Percentiles rank a stretch among this genome's conserved stretches.
Conservation (phyloP, 768 basidiomycete species). For the Coprinopsis marcescibilis region DNA sequence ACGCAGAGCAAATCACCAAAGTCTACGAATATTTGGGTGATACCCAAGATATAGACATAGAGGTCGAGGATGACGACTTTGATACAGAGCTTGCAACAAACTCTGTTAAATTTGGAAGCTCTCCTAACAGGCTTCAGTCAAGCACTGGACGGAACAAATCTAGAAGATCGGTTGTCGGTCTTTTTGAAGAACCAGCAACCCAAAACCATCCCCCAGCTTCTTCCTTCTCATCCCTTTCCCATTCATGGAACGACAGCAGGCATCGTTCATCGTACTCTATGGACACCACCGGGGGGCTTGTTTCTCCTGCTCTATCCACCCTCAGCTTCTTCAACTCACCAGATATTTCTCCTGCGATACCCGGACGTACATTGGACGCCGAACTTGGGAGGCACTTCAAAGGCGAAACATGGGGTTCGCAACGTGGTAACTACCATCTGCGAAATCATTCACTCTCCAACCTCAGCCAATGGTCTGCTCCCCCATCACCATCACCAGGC, state of each 20-base stretch:
- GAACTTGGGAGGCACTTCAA: constrained; percentile 44
- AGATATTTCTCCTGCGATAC: constrained; percentile 36
- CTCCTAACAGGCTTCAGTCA: constrained; percentile 19
- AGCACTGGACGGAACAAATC: constrained; percentile 9
- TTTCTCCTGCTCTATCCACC: constrained; percentile 24
- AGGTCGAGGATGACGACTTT: constrained; percentile 25
- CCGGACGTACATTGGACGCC: constrained; percentile 42
- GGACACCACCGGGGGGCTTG: constrained; percentile 21
- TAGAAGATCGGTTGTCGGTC: constrained; percentile 56
- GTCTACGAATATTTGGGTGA: constrained; percentile 66
- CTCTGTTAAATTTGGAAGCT: background rate
- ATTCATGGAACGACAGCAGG: constrained; percentile 23
- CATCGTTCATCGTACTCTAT: constrained; percentile 27
- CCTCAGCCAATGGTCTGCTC: constrained; percentile 38
- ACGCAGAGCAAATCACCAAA: constrained; percentile 63
- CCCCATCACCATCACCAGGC: constrained; percentile 32
- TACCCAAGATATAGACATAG: constrained; percentile 43
- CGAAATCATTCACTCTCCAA: constrained; percentile 53
- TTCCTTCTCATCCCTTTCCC: constrained; percentile 24
- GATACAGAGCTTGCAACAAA: too few relatives aligned
- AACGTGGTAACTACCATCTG: constrained; percentile 29
- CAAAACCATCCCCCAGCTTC: constrained; percentile 11
- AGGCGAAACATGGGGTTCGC: constrained; percentile 3
- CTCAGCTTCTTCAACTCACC: constrained; percentile 18
- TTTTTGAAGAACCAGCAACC: constrained; percentile 49